Evolutionary conservation across 176 grass and related monocot species (phyloP), one percentile per base, ranked within the genome.

Genomic region (Luzula sylvatica): DNA sequence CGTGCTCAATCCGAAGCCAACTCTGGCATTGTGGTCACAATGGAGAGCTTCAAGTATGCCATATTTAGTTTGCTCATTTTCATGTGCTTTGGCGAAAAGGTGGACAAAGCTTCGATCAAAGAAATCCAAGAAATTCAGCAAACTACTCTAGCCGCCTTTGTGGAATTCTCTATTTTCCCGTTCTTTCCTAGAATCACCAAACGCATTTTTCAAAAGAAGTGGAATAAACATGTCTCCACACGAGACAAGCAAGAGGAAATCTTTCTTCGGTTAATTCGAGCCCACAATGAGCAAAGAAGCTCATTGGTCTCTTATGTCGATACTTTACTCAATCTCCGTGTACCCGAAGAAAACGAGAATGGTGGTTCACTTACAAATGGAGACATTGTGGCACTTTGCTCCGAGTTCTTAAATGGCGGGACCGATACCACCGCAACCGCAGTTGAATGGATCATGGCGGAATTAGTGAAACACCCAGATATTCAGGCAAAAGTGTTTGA

Each of bases 381-480:
- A 2, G 69, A 90, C 64, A 12, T 63, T 16, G 45, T 77, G 5
- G 47, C 7, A 56, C 72, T 90, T 20, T 90, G 80, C 64, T 71
- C 58, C 3, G 86, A 90, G 64, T 77, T 80, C 68, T 11, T 83
- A 5, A 90, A 38, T 46, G 80, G 5, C 12, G 68, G 66, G 4
- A 72, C 68, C 19, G 68, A 90, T 58, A 56, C 65, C 1, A 80
- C 75, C 11, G 44, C 50, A 15, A 83, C 68, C 1, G 38, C 59
- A 42, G 44, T 89, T 23, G 69, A 89, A 71, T 89, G 85, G 85
- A 69, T 83, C 79, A 79, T 89, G 85, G 85, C 71, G 1, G 68
- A 89, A 50, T 50, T 89, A 1, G 75, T 83, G 27, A 72, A 23
- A 20, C 61, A 50, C 21, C 66, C 56, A 5, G 63, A 49, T 11